Base-by-base conservation (phyloP, 2,329 filamentous ascomycete genomes). In the Pochonia chlamydosporia region DNA sequence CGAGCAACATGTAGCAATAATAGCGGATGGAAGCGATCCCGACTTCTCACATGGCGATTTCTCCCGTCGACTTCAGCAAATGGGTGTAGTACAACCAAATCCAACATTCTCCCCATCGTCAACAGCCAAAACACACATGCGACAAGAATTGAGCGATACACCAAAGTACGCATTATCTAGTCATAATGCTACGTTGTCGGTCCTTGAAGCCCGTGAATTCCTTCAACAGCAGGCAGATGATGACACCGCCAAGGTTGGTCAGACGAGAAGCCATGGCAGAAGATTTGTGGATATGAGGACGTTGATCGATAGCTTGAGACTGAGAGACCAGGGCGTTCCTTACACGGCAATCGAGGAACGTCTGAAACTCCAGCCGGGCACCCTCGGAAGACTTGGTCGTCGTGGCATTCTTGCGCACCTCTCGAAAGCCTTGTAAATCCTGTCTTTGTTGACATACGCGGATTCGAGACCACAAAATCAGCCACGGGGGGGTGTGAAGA, bases 1-100 rank as follows among this genome's bases (percentile, higher is more conserved):
- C 35, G 46, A 49, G 7, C 31, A 48, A 26, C n/a, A 52, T 42
- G 30, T 44, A 75, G 70, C 66, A 9, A 66, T 71, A 50, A 63
- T 57, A 45, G 57, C 65, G 33, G 69, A 75, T 49, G 62, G 62
- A 30, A 54, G 56, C 50, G 67, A 73, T 48, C 68, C 73, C n/a
- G 68, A 75, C 54, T 56, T 60, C 30, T 52, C 63, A 16, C 62
- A 67, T 39, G 58, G 65, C n/a, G 70, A 64, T 51, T 80, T 78
- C 60, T 72, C 76, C 8, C 63, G 64, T 42, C 75, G 78, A 14
- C 69, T 81, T 5, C 69, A 69, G 23, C 63, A 75, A 51, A 78
- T 81, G 71, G 78, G 77, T 56, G 65, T 79, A 25, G 76, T 70
- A 8, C 69, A 75, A 40, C 76, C 78, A 4, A 76, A 74, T 52